Base-by-base conservation (phyloP, 2,329 filamentous ascomycete genomes). In the Fusarium sublunatum region DNA sequence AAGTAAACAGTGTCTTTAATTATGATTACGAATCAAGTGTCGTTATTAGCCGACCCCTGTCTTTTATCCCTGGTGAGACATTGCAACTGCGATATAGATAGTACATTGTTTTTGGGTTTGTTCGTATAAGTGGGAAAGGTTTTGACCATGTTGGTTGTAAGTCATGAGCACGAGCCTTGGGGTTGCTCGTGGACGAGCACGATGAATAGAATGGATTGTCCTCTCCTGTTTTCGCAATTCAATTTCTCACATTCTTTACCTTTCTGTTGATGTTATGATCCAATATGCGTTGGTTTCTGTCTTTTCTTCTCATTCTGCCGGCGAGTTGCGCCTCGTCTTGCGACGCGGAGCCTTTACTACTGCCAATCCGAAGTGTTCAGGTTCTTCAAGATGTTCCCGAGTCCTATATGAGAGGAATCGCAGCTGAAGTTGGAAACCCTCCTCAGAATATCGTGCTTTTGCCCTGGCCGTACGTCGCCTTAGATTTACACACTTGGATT, bases 401-500 rank as follows among this genome's bases (percentile, higher is more conserved):
- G 35, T 75, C 74, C 0, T 51, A 65, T 13, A 73, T 75, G 68
- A 70, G 54, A 47, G 72, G 74, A 0, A 67, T 75, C 4, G 39
- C 64, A 0, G 64, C 65, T 0, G 56, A 66, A 28, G 26, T 76
- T 6, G 72, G 73, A 3, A 67, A 69, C 6, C 71, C 72, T 0
- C 26, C 58, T 4, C 72, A 76, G 13, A 46, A 65, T 24, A 49
- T 76, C 10, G 65, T 75, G 2, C 35, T 76, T 26, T 29, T 75
- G 2, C 73, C 73, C 13, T 76, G 73, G 73, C 56, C 69, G 73
- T 75, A 64, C 7, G 74, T 69, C 11, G 2, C 12, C 10, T 9
- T 8, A 25, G 15, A 4, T 4, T 7, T 1, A 11, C 2, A 3
- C n/a, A n/a, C 19, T 13, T 11, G n/a, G 13, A n/a, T 15, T 1